Evolutionary conservation across 768 basidiomycete species (phyloP).

Genomic region (Dentipellis sp.): DNA sequence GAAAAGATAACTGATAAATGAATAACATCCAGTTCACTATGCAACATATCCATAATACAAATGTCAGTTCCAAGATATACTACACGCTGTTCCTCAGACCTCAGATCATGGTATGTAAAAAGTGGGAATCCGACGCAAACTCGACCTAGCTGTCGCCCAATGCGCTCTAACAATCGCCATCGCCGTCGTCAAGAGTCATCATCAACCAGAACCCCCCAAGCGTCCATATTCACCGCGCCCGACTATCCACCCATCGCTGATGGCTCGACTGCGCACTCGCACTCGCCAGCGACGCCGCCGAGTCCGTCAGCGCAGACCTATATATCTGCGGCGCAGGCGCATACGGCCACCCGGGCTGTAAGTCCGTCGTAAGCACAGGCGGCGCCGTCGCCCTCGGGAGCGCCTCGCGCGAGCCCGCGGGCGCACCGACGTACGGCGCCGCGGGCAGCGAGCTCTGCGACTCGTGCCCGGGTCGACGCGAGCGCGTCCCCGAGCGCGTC

Average conservation of each 20-base stretch:
- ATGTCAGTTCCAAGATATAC: too few species aligned
- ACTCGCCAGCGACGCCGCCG: background rate
- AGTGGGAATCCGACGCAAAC: too few species aligned
- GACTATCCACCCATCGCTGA: background rate
- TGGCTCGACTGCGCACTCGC: background rate
- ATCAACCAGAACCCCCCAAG: too few species aligned
- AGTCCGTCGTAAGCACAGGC: background rate
- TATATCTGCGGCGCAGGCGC: background rate
- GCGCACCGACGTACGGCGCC: background rate
- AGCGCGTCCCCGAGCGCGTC: background rate
- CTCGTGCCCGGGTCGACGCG: background rate
- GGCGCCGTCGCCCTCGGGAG: background rate
- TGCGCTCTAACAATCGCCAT: too few species aligned
- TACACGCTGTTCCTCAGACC: too few species aligned
- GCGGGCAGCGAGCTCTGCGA: background rate
- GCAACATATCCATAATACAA: background rate
- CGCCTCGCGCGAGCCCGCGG: background rate
- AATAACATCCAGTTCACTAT: too few species aligned
- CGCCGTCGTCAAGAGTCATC: too few species aligned
- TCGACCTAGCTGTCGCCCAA: too few species aligned
- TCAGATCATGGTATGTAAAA: too few species aligned
- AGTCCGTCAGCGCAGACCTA: background rate
- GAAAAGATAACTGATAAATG: too few species aligned
- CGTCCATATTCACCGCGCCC: background rate
- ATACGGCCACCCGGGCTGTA: background rate